Percentiles rank a stretch among this genome's conserved stretches.
phyloP scores from a whole-genome alignment of 176 grass and related monocot genomes.

The Coix lacrymajobi region DNA sequence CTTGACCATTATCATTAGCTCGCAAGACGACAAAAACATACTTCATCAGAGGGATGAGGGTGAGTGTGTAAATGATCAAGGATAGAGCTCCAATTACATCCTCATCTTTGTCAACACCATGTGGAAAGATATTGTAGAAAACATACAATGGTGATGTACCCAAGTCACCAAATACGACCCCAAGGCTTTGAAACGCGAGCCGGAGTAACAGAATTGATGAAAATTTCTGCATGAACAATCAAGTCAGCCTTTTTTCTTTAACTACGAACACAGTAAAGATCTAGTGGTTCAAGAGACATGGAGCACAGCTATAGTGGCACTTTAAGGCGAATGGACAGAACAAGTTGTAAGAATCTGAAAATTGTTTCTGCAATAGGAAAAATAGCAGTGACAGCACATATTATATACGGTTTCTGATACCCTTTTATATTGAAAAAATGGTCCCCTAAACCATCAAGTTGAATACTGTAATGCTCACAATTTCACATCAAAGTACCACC shows the following conservation, averaged over 20 bases:
- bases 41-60: slow-evolving; percentile 78
- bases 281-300: background rate
- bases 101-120: slow-evolving; percentile 51
- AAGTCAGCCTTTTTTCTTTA: background rate
- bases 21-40: slow-evolving; percentile 78
- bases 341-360: background rate
- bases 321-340: background rate
- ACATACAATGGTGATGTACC: slow-evolving; percentile 93
- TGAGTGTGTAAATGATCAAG: slow-evolving; percentile 83
- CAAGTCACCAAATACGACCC: slow-evolving; percentile 77
- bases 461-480: background rate
- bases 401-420: background rate
- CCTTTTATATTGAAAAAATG: slow-evolving; percentile 15
- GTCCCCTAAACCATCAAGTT: background rate
- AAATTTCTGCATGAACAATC: slow-evolving; percentile 55
- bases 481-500: background rate
- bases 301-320: background rate
- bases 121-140: slow-evolving; percentile 76
- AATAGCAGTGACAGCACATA: slow-evolving; percentile 4
- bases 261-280: background rate
- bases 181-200: slow-evolving; percentile 78
- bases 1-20: slow-evolving; percentile 89
- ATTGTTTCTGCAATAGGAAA: slow-evolving; percentile 3
- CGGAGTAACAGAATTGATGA: slow-evolving; percentile 46
- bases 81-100: slow-evolving; percentile 86